Evolutionary conservation across 495 filamentous ascomycete species (phyloP).

Genomic region (Penicillium angulare): DNA sequence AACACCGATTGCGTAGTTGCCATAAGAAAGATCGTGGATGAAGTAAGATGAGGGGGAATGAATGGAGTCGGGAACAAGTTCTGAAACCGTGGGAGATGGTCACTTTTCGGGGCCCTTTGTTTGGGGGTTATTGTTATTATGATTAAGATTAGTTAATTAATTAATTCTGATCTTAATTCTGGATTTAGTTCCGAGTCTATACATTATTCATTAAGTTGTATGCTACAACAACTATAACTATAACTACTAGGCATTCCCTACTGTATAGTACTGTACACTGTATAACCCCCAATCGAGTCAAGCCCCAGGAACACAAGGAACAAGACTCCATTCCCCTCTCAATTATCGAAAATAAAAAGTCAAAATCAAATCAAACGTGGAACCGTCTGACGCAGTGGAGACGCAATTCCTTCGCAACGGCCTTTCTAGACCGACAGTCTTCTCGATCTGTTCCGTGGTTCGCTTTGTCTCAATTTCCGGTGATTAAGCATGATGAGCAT

Average conservation of each 20-base stretch:
- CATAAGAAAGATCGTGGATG: slow-evolving; percentile 2
- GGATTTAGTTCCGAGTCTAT: too few species aligned
- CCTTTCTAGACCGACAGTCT: slow-evolving; percentile 30
- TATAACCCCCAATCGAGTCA: not conserved
- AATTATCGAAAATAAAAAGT: too few species aligned
- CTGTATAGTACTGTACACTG: too few species aligned
- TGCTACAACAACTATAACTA: too few species aligned
- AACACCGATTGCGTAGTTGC: too few species aligned
- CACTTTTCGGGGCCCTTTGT: slow-evolving; percentile 8
- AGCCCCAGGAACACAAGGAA: slow-evolving; percentile 13
- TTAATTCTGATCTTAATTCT: not conserved
- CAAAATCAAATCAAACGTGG: too few species aligned
- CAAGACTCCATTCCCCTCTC: not conserved
- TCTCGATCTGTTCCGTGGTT: slow-evolving; percentile 33
- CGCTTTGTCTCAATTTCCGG: slow-evolving; percentile 4
- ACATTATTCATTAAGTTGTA: too few species aligned
- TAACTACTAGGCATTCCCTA: too few species aligned
- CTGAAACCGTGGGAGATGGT: slow-evolving; percentile 8
- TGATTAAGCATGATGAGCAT: too few species aligned
- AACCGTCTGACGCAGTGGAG: slow-evolving; percentile 29
- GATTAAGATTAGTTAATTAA: too few species aligned
- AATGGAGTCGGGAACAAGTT: not conserved
- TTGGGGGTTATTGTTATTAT: too few species aligned
- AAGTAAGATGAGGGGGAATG: not conserved
- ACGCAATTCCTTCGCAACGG: slow-evolving; percentile 18